Base-by-base conservation (phyloP, 345 rosid species). In the Eucalyptus victrix region DNA sequence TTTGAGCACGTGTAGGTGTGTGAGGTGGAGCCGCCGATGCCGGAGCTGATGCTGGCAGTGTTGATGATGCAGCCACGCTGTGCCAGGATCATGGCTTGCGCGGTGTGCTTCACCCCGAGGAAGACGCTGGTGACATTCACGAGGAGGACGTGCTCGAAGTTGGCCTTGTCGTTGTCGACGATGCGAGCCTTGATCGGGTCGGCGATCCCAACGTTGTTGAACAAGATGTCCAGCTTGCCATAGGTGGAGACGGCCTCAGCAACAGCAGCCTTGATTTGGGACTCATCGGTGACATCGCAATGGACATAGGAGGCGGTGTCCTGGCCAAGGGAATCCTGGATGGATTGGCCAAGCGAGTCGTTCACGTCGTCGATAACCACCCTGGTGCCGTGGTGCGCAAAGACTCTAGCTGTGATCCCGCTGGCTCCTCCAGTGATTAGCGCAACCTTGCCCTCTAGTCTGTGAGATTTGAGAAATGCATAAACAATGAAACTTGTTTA, bases 1-100 rank as follows among this genome's bases (percentile, higher is more conserved):
- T 94, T 94, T 6, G 94, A 87, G 89, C 91, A 90, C 47, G 89
- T 49, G 62, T 94, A 94, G 2, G 95, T 93, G 51, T 95, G 94
- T 0, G 94, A 53, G 19, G 90, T 90, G 1, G 86, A 86, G 12
- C 80, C 90, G 24, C 90, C 93, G 1, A 92, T 8, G 2, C 9
- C 4, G 5, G 93, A 93, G 89, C 90, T 81, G 18, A 93, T 44
- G 80, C 95, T 93, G 3, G 91, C 88, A 3, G 93, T 89, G 7
- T 92, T 91, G 40, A 94, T 90, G 28, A 90, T 92, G 91, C 90
- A 56, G 30, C 93, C 94, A 17, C 54, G 80, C 12, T 88, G 90
- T 8, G 91, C 80, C 0, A 90, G 93, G 89, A 93, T 88, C 95
- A 93, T 92, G 76, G 65, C 92, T 42, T 90, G 89, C 3, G 93